Evolutionary conservation across 495 filamentous ascomycete species (phyloP).

Genomic region (Xylaria acuta): DNA sequence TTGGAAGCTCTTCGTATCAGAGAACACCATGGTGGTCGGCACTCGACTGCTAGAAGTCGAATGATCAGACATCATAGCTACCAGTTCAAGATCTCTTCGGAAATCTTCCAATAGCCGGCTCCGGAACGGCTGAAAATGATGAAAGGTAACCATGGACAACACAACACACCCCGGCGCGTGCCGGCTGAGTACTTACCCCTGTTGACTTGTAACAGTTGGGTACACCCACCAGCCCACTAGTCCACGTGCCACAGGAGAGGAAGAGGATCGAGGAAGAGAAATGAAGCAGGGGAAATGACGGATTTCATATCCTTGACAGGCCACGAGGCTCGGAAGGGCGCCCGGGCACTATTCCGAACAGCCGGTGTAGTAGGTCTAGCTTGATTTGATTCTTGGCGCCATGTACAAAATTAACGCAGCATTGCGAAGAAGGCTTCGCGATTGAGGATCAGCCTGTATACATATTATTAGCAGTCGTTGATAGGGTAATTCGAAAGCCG

Average conservation of each 20-base stretch:
- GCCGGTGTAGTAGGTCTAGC: background rate
- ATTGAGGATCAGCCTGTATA: slow-evolving; percentile 7
- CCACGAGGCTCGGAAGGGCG: slow-evolving; percentile 15
- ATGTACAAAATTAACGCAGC: slow-evolving; percentile 8
- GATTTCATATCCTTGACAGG: slow-evolving; percentile 8
- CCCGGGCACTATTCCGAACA: slow-evolving; percentile 13
- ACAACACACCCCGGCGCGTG: background rate
- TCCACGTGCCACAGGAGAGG: slow-evolving; percentile 13
- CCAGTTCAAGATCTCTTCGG: background rate
- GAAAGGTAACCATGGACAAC: background rate
- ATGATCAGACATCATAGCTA: background rate
- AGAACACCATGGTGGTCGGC: background rate
- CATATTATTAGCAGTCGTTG: background rate
- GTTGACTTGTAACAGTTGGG: background rate
- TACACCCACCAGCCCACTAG: background rate
- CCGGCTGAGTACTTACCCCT: background rate
- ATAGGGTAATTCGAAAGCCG: background rate
- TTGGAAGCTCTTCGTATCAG: background rate
- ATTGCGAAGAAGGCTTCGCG: background rate
- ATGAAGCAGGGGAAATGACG: slow-evolving; percentile 20
- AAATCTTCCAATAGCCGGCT: background rate
- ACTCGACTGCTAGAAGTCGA: background rate
- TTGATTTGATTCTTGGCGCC: slow-evolving; percentile 16
- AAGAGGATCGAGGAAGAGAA: background rate
- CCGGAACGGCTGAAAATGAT: background rate